Conservation (phyloP, 2,329 filamentous ascomycete genomes). For the Penicillium oxalicum region DNA sequence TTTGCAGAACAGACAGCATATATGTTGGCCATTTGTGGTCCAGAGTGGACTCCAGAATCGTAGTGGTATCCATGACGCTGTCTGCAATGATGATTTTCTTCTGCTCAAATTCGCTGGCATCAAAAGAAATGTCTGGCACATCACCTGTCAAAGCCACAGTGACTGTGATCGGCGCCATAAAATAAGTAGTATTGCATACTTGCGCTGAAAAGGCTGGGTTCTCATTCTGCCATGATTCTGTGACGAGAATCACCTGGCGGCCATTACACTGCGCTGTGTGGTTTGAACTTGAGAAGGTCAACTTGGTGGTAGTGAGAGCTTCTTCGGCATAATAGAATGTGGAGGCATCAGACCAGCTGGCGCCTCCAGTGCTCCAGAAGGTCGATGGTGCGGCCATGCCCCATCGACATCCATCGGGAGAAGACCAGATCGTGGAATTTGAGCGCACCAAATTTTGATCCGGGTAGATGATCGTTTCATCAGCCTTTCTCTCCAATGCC, state of each 20-base stretch:
- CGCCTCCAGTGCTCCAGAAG: conserved; percentile 6
- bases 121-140: conserved; percentile 6
- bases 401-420: conserved; percentile 10
- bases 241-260: conserved; percentile 6
- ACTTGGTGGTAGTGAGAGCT: background rate
- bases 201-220: conserved; percentile 1
- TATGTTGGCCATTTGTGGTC: conserved; percentile 10
- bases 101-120: conserved; percentile 8
- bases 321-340: conserved; percentile 7
- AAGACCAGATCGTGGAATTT: conserved; percentile 7
- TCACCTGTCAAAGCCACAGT: background rate
- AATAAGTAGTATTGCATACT: conserved; percentile 11
- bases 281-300: background rate
- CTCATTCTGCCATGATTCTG: conserved; percentile 5
- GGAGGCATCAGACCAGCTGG: conserved; percentile 14
- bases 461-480: background rate
- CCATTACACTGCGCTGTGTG: conserved; percentile 4
- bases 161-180: conserved; percentile 12
- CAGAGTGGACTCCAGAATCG: conserved; percentile 4
- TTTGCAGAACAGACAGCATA: conserved; percentile 9
- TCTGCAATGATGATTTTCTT: conserved; percentile 9
- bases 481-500: conserved; percentile 2
- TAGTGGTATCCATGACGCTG: conserved; percentile 5
- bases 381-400: background rate
- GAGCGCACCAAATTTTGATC: too few species aligned